Evolutionary conservation across 257 asterid genomes (phyloP).

Genomic region (Hygrophila difformis): DNA sequence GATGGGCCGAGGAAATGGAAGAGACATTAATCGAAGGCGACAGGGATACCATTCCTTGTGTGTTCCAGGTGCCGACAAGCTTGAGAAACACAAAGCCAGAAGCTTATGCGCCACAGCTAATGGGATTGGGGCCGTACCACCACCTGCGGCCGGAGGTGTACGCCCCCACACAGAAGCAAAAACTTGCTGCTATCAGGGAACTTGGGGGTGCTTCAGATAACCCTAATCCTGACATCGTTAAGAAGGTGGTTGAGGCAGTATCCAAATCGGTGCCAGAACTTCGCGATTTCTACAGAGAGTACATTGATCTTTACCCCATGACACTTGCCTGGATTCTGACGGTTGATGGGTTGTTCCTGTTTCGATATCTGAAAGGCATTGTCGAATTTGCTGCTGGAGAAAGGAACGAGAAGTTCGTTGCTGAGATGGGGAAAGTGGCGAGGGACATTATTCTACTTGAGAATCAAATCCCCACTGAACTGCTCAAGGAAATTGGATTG

Average conservation of each 20-base stretch:
- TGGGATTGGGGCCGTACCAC: slow-evolving; percentile 46
- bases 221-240: no score
- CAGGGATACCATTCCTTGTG: slow-evolving; percentile 16
- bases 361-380: slow-evolving; percentile 15
- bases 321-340: slow-evolving; percentile 38
- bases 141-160: slow-evolving; percentile 34
- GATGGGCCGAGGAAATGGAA: background rate
- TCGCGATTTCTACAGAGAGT: slow-evolving; percentile 33
- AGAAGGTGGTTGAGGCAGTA: slow-evolving; percentile 20
- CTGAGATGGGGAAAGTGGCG: slow-evolving; percentile 4
- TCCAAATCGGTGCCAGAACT: slow-evolving; percentile 20
- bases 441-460: slow-evolving; percentile 34
- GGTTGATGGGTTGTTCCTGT: slow-evolving; percentile 35
- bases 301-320: slow-evolving; percentile 29
- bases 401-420: no score
- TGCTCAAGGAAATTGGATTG: slow-evolving; percentile 16
- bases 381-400: no score
- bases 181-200: slow-evolving; percentile 25
- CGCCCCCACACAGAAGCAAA: slow-evolving; percentile 34
- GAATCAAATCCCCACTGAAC: slow-evolving; percentile 32
- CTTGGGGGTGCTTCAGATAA: slow-evolving; percentile 15
- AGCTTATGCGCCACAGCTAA: slow-evolving; percentile 30
- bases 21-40: background rate
- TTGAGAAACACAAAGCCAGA: slow-evolving; percentile 27
- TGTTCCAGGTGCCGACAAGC: slow-evolving; percentile 30